phyloP scores from a whole-genome alignment of 2,329 filamentous ascomycete genomes.

The Talaromyces sp. region DNA sequence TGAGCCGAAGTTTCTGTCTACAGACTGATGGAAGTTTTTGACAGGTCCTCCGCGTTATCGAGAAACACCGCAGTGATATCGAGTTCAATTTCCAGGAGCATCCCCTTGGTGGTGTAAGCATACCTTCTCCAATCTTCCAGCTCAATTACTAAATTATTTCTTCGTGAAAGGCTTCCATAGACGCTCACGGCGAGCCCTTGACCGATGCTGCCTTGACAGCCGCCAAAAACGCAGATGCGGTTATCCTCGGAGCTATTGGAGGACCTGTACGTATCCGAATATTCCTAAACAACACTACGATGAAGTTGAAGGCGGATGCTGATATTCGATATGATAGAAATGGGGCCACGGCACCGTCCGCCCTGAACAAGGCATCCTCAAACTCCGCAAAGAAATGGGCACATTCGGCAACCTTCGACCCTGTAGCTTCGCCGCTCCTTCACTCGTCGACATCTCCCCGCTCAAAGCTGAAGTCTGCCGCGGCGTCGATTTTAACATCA shows the following conservation, averaged over 20 bases:
- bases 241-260: conserved; percentile 89
- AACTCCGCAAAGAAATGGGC: conserved; percentile 86
- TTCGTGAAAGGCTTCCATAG: conserved; percentile 71
- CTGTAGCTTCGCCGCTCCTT: conserved; percentile 89
- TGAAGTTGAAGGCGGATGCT: background rate
- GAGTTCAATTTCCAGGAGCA: conserved; percentile 90
- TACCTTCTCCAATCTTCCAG: background rate
- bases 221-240: conserved; percentile 80
- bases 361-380: conserved; percentile 87
- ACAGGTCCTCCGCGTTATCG: conserved; percentile 76
- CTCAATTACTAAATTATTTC: background rate
- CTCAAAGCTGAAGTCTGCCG: conserved; percentile 81
- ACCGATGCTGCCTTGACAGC: conserved; percentile 79
- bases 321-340: conserved; percentile 51
- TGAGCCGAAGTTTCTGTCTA: background rate
- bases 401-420: conserved; percentile 94
- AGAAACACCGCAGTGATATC: conserved; percentile 66
- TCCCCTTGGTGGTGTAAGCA: conserved; percentile 80
- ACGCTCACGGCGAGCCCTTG: conserved; percentile 71
- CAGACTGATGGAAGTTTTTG: conserved; percentile 3
- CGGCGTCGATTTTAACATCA: conserved; percentile 86
- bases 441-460: conserved; percentile 78
- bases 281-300: background rate
- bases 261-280: conserved; percentile 60
- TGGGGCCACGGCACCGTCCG: conserved; percentile 87